A percentile compares a stretch with the other conserved stretches of the same genome.
Conservation (phyloP, 176 grass and related monocot genomes). For the Bothriochloa decipiens region DNA sequence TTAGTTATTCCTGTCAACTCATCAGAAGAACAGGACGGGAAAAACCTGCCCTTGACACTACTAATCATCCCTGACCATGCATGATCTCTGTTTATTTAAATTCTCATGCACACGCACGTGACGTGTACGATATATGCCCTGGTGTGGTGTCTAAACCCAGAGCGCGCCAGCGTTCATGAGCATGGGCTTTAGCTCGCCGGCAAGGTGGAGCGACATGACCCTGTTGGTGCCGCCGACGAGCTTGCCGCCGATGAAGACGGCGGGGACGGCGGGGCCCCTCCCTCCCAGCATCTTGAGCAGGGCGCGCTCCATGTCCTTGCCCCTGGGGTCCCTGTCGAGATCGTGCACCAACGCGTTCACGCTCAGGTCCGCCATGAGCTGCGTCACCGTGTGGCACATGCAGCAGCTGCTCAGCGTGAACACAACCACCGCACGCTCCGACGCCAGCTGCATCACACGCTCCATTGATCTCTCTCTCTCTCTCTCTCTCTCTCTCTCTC, state of each 20-base stretch:
- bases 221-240: slow-evolving; percentile 57
- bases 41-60: slow-evolving; percentile 19
- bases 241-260: slow-evolving; percentile 56
- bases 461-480: slow-evolving; percentile 41
- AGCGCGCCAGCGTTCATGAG: slow-evolving; percentile 57
- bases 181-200: slow-evolving; percentile 54
- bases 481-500: no score
- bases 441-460: slow-evolving; percentile 54
- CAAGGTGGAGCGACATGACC: slow-evolving; percentile 64
- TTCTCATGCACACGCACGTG: neutral
- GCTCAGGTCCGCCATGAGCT: slow-evolving; percentile 60
- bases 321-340: slow-evolving; percentile 57
- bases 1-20: slow-evolving; percentile 2
- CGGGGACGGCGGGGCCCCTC: slow-evolving; percentile 37
- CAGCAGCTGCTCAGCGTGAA: slow-evolving; percentile 76
- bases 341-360: slow-evolving; percentile 63
- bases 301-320: slow-evolving; percentile 59
- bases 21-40: slow-evolving; percentile 26
- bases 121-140: neutral
- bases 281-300: slow-evolving; percentile 53
- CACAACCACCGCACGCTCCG: slow-evolving; percentile 70
- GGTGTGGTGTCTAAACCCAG: slow-evolving; percentile 44
- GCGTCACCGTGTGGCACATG: slow-evolving; percentile 84
- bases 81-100: neutral
- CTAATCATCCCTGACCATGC: neutral